Percentiles rank a stretch among this genome's conserved stretches.
phyloP scores from a whole-genome alignment of 2,329 filamentous ascomycete species.

The Pestalotiopsis sp. region DNA sequence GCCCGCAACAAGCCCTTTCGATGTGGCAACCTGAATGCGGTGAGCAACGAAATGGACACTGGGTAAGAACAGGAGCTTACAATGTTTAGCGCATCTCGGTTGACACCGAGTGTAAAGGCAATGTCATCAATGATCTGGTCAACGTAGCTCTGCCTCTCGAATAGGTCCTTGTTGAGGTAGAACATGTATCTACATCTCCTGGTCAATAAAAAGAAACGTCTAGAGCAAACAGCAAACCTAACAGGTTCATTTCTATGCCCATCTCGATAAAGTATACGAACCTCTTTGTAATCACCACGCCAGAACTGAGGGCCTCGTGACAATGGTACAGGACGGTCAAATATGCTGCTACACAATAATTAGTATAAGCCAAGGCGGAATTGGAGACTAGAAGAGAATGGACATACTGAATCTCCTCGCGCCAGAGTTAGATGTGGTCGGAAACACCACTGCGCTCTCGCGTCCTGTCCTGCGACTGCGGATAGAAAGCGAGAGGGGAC shows the following conservation, averaged over 20 bases:
- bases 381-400: conserved; percentile 9
- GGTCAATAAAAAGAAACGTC: neutral
- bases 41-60: neutral
- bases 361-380: neutral
- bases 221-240: neutral
- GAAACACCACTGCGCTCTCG: conserved; percentile 24
- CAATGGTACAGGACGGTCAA: conserved; percentile 61
- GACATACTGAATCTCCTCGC: conserved; percentile 32
- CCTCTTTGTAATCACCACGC: conserved; percentile 63
- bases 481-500: conserved; percentile 50
- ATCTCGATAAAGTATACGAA: conserved; percentile 28
- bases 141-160: conserved; percentile 68
- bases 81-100: conserved; percentile 69
- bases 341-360: conserved; percentile 47
- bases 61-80: conserved; percentile 41
- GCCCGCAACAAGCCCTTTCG: conserved; percentile 72
- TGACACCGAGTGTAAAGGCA: conserved; percentile 67
- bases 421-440: conserved; percentile 15
- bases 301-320: conserved; percentile 59
- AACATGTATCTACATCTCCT: conserved; percentile 68
- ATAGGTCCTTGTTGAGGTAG: conserved; percentile 75
- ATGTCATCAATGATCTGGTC: conserved; percentile 75
- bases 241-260: too few species aligned
- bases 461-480: conserved; percentile 33
- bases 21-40: conserved; percentile 62